Evolutionary conservation across 176 grass and related monocot species (phyloP), one percentile per base, ranked within the genome.

Genomic region (Avena atlantica): DNA sequence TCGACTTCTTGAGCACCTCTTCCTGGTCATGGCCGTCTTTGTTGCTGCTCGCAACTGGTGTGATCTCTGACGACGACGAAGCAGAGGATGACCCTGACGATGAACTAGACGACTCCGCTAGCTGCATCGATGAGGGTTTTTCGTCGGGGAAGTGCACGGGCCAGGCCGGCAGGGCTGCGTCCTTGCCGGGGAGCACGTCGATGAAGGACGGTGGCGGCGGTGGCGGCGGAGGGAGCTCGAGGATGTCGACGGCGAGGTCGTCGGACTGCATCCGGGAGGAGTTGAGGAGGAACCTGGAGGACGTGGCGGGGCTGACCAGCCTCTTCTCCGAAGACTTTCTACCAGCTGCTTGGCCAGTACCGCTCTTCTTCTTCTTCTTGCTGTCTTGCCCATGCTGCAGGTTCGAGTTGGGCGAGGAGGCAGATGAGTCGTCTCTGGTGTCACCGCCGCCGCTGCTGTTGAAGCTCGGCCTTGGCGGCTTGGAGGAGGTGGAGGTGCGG

Each of bases 231-330:
- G 80, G 53, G 12, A 75, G 70, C 15, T 57, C 70, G 57, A 74
- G 21, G 13, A 69, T 25, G 29, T 49, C 9, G 36, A 48, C 29
- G 29, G 4, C 63, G 60, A 69, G 58, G 55, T 92, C 88, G 64
- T 88, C 86, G 2, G 88, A 74, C 48, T 92, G 86, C 47, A 93
- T 37, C 31, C 90, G 73, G 4, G 96, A 94, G 37, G 96, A 98
- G 70, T 90, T 90, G 81, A 96, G 94, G 49, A 98, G 92, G 84
- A 94, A 92, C 83, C 92, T 86, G 13, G 93, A 95, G 0, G 96
- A 98, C 20, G 83, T 83, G 4, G 70, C 88, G 8, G 93, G 93
- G 82, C 91, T 95, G 17, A 72, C 53, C 4, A 88, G 40, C 31
- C 51, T 53, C 74, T 78, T 74, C 61, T 77, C 27, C 12, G 59